Base-by-base conservation (phyloP, 805 yeast genomes). In the Cyberlindnera galapagoensis region DNA sequence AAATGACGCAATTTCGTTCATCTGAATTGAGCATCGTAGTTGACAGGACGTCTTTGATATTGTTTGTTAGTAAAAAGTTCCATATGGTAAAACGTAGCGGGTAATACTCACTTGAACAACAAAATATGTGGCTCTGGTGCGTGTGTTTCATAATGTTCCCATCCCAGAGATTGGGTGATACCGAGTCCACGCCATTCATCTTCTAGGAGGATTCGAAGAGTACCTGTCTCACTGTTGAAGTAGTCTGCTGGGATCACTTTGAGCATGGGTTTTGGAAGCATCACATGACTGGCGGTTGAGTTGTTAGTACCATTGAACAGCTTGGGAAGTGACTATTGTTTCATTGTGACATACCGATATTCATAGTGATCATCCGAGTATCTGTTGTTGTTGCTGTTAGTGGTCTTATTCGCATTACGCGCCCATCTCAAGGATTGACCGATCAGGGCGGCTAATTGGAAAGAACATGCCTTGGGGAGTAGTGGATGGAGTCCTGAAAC, bases 161-260 rank as follows among this genome's bases (percentile, higher is more conserved):
- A 92, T 2, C 98, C 98, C 39, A 92, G 65, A 22, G 95, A 83
- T 59, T 92, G 99, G 6, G 97, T 92, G 50, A 92, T 87, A 3
- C 99, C 99, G 30, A 92, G 64, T 2, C 97, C 97, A 57, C 99
- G 71, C 99, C 99, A 92, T 60, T 92, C 99, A 46, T 92, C 97
- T 57, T 92, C 99, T 30, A 82, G 60, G 24, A 92, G 63, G 26
- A 92, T 85, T 44, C 95, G 76, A 47, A 92, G 67, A 0, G 98
- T 92, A 5, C 97, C 97, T 3, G 95, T 85, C 38, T 88, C 95
- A 2, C 87, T 77, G 51, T 82, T 80, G 67, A 92, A 92, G 54
- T 88, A 94, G 54, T 94, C 98, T 25, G 80, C 75, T 8, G 98
- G 98, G 36, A 94, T 86, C 20, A 77, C 85, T 57, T 88, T 90